Evolutionary conservation across 2,329 filamentous ascomycete species (phyloP), one percentile per base, ranked within the genome.

Genomic region (Cercospora sojina): DNA sequence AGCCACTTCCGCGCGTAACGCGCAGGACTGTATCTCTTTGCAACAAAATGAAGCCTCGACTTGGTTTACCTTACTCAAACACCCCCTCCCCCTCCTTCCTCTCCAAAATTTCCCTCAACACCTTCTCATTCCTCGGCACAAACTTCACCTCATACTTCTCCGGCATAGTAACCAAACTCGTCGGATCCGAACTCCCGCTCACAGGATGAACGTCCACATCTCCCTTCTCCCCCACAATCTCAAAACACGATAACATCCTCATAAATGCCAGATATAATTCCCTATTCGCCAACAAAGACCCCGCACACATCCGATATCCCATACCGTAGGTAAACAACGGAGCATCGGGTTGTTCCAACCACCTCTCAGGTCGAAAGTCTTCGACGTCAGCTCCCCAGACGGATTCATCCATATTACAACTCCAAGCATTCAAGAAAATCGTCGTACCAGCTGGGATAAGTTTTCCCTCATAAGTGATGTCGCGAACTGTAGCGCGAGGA

Each of bases 291-390:
- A 90, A 80, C 43, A 88, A 73, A 1, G 83, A 87, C 41, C 87
- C 88, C 0, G 87, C 87, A 68, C 88, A 90, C 88, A 90, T 90
- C 43, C 87, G 83, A 69, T 89, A 89, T 1, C 88, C 88, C 9
- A 90, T 79, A 0, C 88, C 88, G 65, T 89, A 90, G 0, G 87
- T 88, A 75, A 89, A 89, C 12, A 89, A 76, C 0, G 87, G 87
- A 3, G 86, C 86, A 29, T 90, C 86, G 0, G 87, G 86, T 57
- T 87, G 83, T 74, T 88, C 85, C 51, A 79, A 57, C 87, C 87
- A 90, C 27, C 88, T 82, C 73, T 89, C 86, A 0, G 85, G 85
- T 9, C 86, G 82, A 78, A 90, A 89, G 5, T 79, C 80, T 35
- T 85, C 81, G 5, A 62, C n/a, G 87, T 81, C 10, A 4, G 72